Conservation (phyloP, 164 flowering plant genomes). For the Umbilicus rupestris region DNA sequence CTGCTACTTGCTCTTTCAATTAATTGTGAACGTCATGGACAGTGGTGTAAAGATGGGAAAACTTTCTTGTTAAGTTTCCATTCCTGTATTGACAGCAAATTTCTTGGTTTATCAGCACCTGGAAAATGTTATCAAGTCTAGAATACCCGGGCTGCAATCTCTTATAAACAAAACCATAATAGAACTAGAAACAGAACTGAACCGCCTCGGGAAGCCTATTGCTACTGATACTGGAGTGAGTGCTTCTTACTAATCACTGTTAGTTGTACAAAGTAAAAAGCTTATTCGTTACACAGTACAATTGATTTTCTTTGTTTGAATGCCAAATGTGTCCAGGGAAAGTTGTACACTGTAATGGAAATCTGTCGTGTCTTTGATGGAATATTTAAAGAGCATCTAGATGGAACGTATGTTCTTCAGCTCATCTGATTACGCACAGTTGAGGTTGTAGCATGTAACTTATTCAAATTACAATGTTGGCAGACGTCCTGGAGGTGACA, state of each 20-base stretch:
- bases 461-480: not conserved
- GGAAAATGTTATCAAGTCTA: constrained; percentile 71
- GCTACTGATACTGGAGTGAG: constrained; percentile 85
- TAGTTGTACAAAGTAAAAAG: not conserved
- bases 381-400: constrained; percentile 83
- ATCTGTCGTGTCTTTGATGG: constrained; percentile 70
- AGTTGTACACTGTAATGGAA: constrained; percentile 70
- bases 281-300: not conserved
- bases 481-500: constrained; percentile 90
- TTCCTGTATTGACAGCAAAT: not conserved
- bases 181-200: constrained; percentile 70
- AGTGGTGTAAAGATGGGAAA: not conserved
- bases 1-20: not conserved
- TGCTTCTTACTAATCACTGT: not conserved
- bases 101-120: constrained; percentile 42
- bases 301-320: not conserved
- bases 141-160: constrained; percentile 77
- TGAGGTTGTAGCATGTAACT: no score
- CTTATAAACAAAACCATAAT: constrained; percentile 64
- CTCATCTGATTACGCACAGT: not conserved
- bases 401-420: constrained; percentile 51
- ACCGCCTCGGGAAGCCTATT: constrained; percentile 76
- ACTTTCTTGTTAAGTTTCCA: not conserved
- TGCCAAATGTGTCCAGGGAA: constrained; percentile 42
- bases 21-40: not conserved